Evolutionary conservation across 129 eudicot species (phyloP).

Genomic region (Escallonia rubra): DNA sequence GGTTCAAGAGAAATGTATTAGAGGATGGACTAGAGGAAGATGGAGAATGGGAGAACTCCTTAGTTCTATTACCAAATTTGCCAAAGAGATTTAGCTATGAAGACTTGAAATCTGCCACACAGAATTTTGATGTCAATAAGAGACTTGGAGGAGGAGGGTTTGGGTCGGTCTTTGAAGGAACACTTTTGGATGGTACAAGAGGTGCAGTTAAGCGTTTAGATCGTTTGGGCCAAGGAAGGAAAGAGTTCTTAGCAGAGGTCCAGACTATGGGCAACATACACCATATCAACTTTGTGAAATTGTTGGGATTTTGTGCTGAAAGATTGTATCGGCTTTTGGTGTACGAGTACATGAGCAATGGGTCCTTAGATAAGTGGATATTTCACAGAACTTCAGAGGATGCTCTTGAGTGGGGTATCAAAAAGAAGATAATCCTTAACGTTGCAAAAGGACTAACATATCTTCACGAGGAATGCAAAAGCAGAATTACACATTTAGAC

Average conservation of each 20-base stretch:
- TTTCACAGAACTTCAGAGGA: not conserved
- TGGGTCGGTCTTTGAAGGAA: too few species aligned
- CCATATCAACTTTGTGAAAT: constrained; percentile 23
- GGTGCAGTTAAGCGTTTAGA: too few species aligned
- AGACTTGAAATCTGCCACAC: too few species aligned
- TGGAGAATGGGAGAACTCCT: too few species aligned
- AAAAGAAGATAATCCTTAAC: constrained; percentile 11
- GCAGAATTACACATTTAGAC: constrained; percentile 24
- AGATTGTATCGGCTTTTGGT: constrained; percentile 19
- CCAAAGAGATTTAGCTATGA: too few species aligned
- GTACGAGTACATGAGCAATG: constrained; percentile 28
- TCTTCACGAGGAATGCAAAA: constrained; percentile 27
- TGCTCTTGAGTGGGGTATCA: constrained; percentile 13
- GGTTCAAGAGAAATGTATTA: too few species aligned
- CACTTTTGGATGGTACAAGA: too few species aligned
- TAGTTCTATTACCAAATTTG: too few species aligned
- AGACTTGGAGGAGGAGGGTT: too few species aligned
- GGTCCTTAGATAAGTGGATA: constrained; percentile 1
- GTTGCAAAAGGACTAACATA: constrained; percentile 23
- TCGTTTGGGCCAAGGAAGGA: too few species aligned
- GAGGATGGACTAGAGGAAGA: too few species aligned
- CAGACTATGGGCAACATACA: constrained; percentile 30
- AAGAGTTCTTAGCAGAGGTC: constrained; percentile 31
- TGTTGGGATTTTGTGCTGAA: constrained; percentile 25
- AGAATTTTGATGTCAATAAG: too few species aligned